Percentiles rank a stretch among this genome's conserved stretches.
These are phyloP conservation scores for Neonectria coccinea DNA, from an alignment of 2,329 filamentous ascomycete species.

Conservation along the genomic window DNA sequence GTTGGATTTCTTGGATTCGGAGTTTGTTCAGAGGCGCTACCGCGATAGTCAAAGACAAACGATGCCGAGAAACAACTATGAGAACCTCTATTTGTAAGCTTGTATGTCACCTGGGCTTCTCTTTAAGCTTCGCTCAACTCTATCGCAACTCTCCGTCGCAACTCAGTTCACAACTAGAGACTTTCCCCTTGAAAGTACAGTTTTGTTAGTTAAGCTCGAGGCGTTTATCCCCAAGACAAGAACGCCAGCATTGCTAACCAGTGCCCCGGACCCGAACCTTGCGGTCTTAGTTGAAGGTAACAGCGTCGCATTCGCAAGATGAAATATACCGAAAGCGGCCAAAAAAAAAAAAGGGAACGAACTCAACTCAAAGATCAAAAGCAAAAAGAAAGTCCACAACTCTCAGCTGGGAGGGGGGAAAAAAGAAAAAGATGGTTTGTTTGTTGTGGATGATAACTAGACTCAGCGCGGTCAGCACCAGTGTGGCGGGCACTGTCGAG, in stretches of 20 bases:
- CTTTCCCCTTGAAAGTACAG: not conserved
- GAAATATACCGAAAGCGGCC: not conserved
- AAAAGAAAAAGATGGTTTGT: not conserved
- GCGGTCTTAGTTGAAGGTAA: no score
- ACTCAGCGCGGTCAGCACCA: not conserved
- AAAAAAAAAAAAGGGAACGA: not conserved
- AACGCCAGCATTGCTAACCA: not conserved
- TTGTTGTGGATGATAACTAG: not conserved
- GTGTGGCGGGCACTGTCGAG: not conserved
- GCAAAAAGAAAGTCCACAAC: not conserved
- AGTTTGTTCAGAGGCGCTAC: not conserved
- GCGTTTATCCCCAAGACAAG: not conserved
- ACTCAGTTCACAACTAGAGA: not conserved
- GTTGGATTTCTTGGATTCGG: not conserved
- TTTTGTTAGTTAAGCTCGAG: not conserved
- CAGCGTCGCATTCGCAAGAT: not conserved
- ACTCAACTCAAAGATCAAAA: conserved; percentile 1
- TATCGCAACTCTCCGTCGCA: not conserved
- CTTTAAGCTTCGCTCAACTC: not conserved
- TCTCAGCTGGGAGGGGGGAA: not conserved
- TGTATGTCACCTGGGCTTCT: not conserved
- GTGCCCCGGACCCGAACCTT: not conserved
- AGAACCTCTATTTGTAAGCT: not conserved
- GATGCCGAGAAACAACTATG: not conserved
- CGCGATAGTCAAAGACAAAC: not conserved